Evolutionary conservation across 2,329 filamentous ascomycete species (phyloP), one percentile per base, ranked within the genome.

Genomic region (Stagonosporopsis rhizophila): DNA sequence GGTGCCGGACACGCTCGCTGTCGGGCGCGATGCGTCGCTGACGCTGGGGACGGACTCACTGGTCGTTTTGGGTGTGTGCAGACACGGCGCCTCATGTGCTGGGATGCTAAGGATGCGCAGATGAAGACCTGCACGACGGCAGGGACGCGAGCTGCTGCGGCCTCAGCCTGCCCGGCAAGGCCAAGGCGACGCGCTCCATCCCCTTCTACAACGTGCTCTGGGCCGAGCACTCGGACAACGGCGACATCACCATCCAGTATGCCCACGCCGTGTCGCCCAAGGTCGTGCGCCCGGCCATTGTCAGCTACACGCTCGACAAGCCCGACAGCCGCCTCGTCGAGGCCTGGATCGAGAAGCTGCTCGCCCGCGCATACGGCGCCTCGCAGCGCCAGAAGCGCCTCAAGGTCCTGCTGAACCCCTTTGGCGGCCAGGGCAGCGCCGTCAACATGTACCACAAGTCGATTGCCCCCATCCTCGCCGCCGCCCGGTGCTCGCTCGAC

Each of bases 341-440:
- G 44, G 66, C 73, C 53, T 97, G 91, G 87, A 79, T 87, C 34
- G 79, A 82, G 25, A 80, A 78, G 48, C 81, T 97, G 30, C 73
- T 96, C 19, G 79, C 86, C 32, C 82, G 83, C 42, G 87, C 93
- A 22, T 97, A 96, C 69, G 88, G 80, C 52, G 79, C 80, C 7
- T 84, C 89, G 1, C 86, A 89, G 68, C 83, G 83, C 49, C 83
- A 82, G 55, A 95, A 92, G 75, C 87, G 91, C 42, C 87, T 95
- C 60, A 96, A 95, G 74, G 87, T 98, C 12, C 80, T 98, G 39
- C 83, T 99, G 59, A 99, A 99, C 75, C 95, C 95, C 0, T 89
- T 93, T 67, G 91, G 92, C 14, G 95, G 95, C 0, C 90, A 92
- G 38, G 94, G 94, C 15, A 79, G 80, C 37, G 94, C 92, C 1